Conservation (phyloP, 2,329 filamentous ascomycete species). For the Nakataea oryzae region DNA sequence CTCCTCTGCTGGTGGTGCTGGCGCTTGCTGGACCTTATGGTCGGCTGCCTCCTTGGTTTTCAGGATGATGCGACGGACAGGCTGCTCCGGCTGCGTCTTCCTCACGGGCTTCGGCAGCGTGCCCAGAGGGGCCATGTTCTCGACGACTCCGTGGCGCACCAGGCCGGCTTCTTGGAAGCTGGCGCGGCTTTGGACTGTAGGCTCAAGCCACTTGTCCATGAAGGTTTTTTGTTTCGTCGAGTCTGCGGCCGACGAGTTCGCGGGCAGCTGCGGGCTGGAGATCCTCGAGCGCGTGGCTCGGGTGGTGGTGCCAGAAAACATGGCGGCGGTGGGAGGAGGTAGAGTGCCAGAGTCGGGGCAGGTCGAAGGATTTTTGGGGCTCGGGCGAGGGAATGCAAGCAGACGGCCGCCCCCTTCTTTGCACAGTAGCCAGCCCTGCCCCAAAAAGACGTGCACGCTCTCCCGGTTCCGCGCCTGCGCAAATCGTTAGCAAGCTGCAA, state of each 20-base stretch:
- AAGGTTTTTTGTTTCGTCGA: conserved; percentile 29
- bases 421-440: background rate
- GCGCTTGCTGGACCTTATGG: background rate
- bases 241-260: conserved; percentile 3
- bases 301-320: conserved; percentile 20
- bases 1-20: background rate
- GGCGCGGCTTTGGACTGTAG: conserved; percentile 46
- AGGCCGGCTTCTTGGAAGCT: conserved; percentile 74
- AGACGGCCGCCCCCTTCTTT: background rate
- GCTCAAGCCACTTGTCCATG: conserved; percentile 49
- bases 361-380: background rate
- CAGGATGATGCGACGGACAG: background rate
- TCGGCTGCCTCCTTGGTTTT: background rate
- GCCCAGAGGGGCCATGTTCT: conserved; percentile 76
- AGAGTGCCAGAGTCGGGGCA: background rate
- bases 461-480: background rate
- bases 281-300: conserved; percentile 44
- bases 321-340: background rate
- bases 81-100: conserved; percentile 22
- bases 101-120: conserved; percentile 57
- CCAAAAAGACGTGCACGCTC: background rate
- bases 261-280: conserved; percentile 38
- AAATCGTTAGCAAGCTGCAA: background rate
- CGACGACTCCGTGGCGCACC: conserved; percentile 63
- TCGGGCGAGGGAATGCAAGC: background rate